A percentile compares a stretch with the other conserved stretches of the same genome.
Evolutionary conservation across 495 filamentous ascomycete species (phyloP).

Genomic region (Physcia stellaris): DNA sequence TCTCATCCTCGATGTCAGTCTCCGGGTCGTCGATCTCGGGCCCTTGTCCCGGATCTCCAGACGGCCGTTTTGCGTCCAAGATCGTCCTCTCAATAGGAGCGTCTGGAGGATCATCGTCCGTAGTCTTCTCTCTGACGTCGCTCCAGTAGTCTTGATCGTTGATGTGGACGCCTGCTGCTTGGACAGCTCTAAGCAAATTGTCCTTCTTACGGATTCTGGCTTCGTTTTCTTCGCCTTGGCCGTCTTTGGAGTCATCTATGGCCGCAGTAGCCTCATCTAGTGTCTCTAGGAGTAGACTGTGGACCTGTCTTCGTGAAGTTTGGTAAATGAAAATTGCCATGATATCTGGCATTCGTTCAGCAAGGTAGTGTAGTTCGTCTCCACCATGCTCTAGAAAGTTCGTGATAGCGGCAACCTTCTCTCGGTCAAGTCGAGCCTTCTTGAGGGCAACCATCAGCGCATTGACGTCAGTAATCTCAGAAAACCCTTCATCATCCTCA

Average conservation of each 20-base stretch:
- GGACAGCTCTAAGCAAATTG: conserved; percentile 27
- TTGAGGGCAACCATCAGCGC: conserved; percentile 51
- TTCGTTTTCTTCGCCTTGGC: conserved; percentile 12
- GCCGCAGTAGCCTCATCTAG: conserved; percentile 34
- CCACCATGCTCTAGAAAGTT: conserved; percentile 68
- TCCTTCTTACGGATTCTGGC: conserved; percentile 26
- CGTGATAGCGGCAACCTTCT: conserved; percentile 70
- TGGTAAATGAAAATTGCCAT: conserved; percentile 85
- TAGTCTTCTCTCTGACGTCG: conserved; percentile 10
- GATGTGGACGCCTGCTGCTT: conserved; percentile 19
- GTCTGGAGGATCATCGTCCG: conserved; percentile 6
- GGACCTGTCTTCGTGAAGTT: conserved; percentile 63
- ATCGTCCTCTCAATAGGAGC: conserved; percentile 6
- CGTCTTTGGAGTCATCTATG: conserved; percentile 16
- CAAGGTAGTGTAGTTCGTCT: conserved; percentile 67
- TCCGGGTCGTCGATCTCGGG: conserved; percentile 9
- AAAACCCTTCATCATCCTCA: conserved; percentile 25
- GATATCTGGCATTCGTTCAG: conserved; percentile 66
- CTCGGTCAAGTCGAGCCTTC: conserved; percentile 64
- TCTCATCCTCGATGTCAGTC: conserved; percentile 17
- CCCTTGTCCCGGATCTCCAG: conserved; percentile 4
- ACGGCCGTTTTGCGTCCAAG: no score
- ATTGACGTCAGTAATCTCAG: conserved; percentile 52
- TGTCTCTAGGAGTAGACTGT: conserved; percentile 48
- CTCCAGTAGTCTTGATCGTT: conserved; percentile 20